Base-by-base conservation (phyloP, 2,329 filamentous ascomycete species). In the Aspergillus quadrilineatus region DNA sequence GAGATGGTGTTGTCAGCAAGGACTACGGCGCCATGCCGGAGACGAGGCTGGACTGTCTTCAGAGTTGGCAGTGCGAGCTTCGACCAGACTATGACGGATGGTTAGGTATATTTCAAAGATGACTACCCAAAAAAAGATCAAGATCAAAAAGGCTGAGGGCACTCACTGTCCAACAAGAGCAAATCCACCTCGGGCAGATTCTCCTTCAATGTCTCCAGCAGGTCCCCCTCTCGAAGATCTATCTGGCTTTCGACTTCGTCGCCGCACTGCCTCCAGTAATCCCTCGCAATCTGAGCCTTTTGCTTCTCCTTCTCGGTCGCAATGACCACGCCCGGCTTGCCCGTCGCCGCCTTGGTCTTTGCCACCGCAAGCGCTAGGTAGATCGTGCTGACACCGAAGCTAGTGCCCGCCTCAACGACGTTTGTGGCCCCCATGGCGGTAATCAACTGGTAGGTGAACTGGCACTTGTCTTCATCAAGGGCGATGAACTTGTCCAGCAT, bases 131-230 rank as follows among this genome's bases (percentile, higher is more conserved):
- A 28, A n/a, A 44, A 12, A 6, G 17, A 41, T 5, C 84, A 84
- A 1, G 41, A 30, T 6, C 2, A 10, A 30, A 34, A 22, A 22
- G 22, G 22, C 22, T 22, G n/a, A 5, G 12, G 29, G 39, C n/a
- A 79, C 83, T 75, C 67, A 87, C 84, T 87, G 62, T 87, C 84
- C 17, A 87, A 74, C n/a, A 86, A 69, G n/a, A 87, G 62, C 15
- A 87, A 73, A 59, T 87, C 82, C n/a, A 87, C 73, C 30, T 76
- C 64, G 1, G 75, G 71, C 0, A 87, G 55, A 22, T 75, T 73
- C 3, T 72, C 63, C 61, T 79, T 79, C 10, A 85, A 68, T 0
- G 83, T 86, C 66, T 86, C 79, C 0, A 76, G 72, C 50, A 87
- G 59, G 64, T 87, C 80, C 0, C 85, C 85, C 56, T 80, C 81